Evolutionary conservation across 805 yeast species (phyloP).

Genomic region (Myxozyma neotropica): DNA sequence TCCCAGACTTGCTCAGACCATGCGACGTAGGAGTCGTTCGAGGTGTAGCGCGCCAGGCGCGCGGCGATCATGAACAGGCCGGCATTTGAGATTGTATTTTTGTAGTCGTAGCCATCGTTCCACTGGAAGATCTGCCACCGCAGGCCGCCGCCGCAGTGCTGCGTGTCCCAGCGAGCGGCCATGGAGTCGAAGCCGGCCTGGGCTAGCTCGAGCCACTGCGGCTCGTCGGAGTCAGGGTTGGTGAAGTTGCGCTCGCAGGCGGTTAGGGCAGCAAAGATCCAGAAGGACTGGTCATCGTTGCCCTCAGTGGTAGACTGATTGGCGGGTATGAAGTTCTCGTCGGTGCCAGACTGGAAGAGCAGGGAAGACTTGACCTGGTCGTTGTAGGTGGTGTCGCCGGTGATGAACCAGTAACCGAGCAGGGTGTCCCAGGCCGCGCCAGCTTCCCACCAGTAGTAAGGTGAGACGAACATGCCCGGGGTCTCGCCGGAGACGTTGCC

Average conservation of each 20-base stretch:
- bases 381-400: constrained; percentile 70
- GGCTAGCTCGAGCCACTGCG: constrained; percentile 80
- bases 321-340: constrained; percentile 78
- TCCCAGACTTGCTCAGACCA: constrained; percentile 71
- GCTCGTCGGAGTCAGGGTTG: constrained; percentile 61
- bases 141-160: constrained; percentile 79
- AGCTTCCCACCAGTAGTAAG: constrained; percentile 97
- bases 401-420: constrained; percentile 73
- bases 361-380: constrained; percentile 62
- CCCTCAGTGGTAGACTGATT: constrained; percentile 94
- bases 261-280: constrained; percentile 91
- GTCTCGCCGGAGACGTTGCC: constrained; percentile 70
- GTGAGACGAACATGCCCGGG: constrained; percentile 81
- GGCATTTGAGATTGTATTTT: constrained; percentile 84
- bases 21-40: constrained; percentile 66
- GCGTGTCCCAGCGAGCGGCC: constrained; percentile 82
- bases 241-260: constrained; percentile 89
- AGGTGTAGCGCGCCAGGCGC: constrained; percentile 76
- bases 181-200: constrained; percentile 90
- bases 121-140: constrained; percentile 96
- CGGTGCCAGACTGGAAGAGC: constrained; percentile 69
- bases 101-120: constrained; percentile 92
- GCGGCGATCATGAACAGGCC: constrained; percentile 80
- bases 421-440: constrained; percentile 84
- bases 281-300: constrained; percentile 95